These are phyloP conservation scores for Chlorella ohadii DNA, from an alignment of 139 green algal genomes.

Conservation along the genomic window DNA sequence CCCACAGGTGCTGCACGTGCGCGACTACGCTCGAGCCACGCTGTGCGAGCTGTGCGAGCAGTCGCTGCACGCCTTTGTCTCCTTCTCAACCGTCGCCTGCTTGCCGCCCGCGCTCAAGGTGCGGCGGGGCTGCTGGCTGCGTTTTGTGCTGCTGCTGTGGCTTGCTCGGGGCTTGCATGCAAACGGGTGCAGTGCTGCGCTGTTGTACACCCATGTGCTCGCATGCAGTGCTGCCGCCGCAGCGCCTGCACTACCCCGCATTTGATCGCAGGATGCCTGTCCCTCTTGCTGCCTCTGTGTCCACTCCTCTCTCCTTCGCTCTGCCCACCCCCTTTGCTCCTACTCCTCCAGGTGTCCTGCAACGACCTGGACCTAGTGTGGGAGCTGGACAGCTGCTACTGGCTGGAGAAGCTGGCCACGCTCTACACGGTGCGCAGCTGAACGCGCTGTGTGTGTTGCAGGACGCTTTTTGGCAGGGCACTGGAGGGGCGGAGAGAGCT, in stretches of 20 bases:
- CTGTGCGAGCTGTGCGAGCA: conserved; percentile 60
- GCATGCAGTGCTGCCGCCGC: too few species aligned
- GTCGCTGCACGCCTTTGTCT: conserved; percentile 51
- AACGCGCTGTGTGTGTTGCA: not conserved
- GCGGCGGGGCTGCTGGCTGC: not conserved
- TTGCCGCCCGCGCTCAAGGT: conserved; percentile 24
- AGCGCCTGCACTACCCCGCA: too few species aligned
- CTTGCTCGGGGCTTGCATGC: too few species aligned
- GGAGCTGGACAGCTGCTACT: conserved; percentile 47
- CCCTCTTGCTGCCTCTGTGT: too few species aligned
- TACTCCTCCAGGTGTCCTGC: conserved; percentile 41
- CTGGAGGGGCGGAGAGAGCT: not conserved
- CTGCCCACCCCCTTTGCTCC: too few species aligned
- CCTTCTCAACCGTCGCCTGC: conserved; percentile 30
- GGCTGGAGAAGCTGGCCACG: conserved; percentile 41
- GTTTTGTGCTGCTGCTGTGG: too few species aligned
- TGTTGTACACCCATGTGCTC: too few species aligned
- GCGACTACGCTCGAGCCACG: conserved; percentile 24
- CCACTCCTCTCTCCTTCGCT: too few species aligned
- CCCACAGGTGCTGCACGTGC: conserved; percentile 30
- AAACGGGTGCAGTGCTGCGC: too few species aligned
- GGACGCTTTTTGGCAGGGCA: not conserved
- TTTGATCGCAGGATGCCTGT: too few species aligned
- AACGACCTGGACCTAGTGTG: conserved; percentile 41
- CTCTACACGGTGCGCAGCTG: not conserved